Conservation (phyloP, 305 asterid species). For the Solanum hybrid region DNA sequence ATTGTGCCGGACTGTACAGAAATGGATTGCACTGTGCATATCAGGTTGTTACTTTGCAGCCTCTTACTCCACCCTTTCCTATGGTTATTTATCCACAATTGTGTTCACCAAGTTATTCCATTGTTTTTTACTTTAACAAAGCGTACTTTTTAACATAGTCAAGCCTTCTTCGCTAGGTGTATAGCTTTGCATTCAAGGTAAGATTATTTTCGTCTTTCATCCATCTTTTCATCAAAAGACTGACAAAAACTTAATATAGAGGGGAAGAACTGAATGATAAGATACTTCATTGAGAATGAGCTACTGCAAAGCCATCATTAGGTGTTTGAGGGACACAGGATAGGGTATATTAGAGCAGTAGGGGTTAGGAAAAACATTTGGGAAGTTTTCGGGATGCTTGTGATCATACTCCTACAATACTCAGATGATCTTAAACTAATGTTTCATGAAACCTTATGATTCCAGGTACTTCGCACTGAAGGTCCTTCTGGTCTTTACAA, state of each 20-base stretch:
- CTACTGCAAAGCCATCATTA: not conserved
- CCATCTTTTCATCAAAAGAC: not conserved
- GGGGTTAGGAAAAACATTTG: not conserved
- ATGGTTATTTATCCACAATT: not conserved
- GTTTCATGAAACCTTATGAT: conserved; percentile 4
- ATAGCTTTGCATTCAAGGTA: not conserved
- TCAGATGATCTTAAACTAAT: not conserved
- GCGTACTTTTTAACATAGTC: not conserved
- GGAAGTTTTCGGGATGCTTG: not conserved
- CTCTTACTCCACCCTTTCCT: conserved; percentile 8
- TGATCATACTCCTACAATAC: not conserved
- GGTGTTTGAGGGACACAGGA: not conserved
- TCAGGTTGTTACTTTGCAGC: conserved; percentile 45
- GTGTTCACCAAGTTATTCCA: conserved; percentile 5
- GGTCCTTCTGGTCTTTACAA: conserved; percentile 90
- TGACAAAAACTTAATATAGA: not conserved
- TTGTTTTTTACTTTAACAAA: not conserved
- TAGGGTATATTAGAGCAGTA: not conserved
- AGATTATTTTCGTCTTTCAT: not conserved
- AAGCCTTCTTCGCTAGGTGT: not conserved
- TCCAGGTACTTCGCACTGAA: conserved; percentile 79
- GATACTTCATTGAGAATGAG: not conserved
- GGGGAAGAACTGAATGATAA: not conserved
- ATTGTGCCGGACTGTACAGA: conserved; percentile 49
- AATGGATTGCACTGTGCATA: conserved; percentile 82